Conservation (phyloP, 2,329 filamentous ascomycete genomes). For the Clarireedia hainanense region DNA sequence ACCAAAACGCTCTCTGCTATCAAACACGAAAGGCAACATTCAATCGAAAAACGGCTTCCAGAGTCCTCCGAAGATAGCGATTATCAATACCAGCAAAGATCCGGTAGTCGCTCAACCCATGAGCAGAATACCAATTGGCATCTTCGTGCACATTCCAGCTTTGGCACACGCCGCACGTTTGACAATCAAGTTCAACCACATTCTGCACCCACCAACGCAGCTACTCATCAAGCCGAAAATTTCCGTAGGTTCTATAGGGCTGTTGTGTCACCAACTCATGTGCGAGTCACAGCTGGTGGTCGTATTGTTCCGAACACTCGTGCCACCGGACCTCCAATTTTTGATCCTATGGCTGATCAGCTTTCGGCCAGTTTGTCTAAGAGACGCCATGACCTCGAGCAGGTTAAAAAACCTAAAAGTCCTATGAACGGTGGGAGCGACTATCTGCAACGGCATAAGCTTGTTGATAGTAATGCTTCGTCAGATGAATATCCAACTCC, state of each 20-base stretch:
- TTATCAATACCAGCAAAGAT: not conserved
- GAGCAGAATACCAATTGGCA: conserved; percentile 21
- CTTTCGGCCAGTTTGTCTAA: conserved; percentile 17
- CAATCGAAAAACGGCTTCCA: not conserved
- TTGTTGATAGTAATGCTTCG: not conserved
- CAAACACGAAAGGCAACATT: not conserved
- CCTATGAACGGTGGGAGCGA: not conserved
- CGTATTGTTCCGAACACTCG: conserved; percentile 59
- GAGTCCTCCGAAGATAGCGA: conserved; percentile 18
- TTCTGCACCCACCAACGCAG: conserved; percentile 43
- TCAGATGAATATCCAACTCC: conserved; percentile 12
- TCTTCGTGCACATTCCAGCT: conserved; percentile 24
- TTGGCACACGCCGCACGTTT: conserved; percentile 21
- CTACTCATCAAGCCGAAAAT: conserved; percentile 53
- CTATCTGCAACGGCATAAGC: not conserved
- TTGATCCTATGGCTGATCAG: conserved; percentile 25
- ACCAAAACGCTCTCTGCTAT: not conserved
- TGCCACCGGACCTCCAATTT: conserved; percentile 23
- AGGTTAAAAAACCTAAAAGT: not conserved
- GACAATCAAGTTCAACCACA: conserved; percentile 34
- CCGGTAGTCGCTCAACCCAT: conserved; percentile 7
- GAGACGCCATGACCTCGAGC: not conserved
- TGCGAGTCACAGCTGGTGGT: conserved; percentile 59
- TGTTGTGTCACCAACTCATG: conserved; percentile 59
- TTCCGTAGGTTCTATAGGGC: conserved; percentile 61